Conservation (phyloP, 257 asterid genomes). For the Plantago major region DNA sequence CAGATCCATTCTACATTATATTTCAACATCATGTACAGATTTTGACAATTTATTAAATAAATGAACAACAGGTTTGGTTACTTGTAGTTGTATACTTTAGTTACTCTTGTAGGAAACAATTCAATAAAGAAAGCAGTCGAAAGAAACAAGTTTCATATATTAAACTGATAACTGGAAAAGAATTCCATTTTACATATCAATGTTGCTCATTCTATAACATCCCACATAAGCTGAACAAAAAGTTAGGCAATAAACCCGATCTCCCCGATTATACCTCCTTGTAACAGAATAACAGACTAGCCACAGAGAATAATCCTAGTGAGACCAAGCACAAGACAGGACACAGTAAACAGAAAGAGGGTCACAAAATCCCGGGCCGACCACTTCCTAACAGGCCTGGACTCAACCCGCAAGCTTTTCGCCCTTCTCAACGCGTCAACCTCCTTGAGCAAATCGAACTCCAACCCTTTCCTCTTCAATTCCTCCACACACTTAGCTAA, state of each 20-base stretch:
- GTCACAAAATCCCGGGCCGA: conserved; percentile 66
- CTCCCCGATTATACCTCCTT: neutral
- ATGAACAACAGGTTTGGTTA: no score
- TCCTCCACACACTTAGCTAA: conserved; percentile 76
- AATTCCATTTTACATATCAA: neutral
- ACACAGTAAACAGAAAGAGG: conserved; percentile 58
- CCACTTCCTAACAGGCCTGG: conserved; percentile 59
- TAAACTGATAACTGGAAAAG: neutral
- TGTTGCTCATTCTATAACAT: neutral
- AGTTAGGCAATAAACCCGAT: conserved; percentile 28
- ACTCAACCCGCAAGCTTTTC: conserved; percentile 75
- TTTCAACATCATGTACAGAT: no score
- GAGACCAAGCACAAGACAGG: conserved; percentile 61
- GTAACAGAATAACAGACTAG: conserved; percentile 10
- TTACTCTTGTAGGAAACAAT: no score
- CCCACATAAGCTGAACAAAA: conserved; percentile 29
- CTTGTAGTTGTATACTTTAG: no score
- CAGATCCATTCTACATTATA: no score
- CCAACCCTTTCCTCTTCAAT: conserved; percentile 75
- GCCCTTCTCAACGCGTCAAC: conserved; percentile 92
- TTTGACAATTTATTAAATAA: no score
- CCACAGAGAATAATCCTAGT: conserved; percentile 58
- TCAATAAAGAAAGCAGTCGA: no score
- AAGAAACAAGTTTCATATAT: no score
- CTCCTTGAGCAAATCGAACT: conserved; percentile 81